These are phyloP conservation scores for Colletotrichum horii DNA, from an alignment of 2,329 filamentous ascomycete genomes.

Conservation along the genomic window DNA sequence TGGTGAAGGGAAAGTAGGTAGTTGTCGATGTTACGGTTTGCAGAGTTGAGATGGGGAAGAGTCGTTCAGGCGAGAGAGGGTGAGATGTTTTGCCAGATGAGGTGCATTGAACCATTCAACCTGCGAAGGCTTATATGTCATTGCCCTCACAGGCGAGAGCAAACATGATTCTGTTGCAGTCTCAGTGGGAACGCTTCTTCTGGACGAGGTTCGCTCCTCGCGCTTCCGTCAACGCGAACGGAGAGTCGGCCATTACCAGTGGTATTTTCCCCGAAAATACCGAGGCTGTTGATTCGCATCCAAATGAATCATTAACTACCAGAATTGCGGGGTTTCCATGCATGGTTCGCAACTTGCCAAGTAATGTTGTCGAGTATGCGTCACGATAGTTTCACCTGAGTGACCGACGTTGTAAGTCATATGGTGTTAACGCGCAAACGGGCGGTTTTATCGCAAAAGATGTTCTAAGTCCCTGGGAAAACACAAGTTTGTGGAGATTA, in stretches of 20 bases:
- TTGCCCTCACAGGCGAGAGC: not conserved
- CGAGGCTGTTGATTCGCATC: not conserved
- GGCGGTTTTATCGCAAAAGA: not conserved
- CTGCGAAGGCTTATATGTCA: not conserved
- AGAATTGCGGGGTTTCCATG: not conserved
- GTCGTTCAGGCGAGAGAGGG: accelerated
- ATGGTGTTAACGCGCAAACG: not conserved
- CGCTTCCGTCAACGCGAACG: not conserved
- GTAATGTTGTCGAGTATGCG: not conserved
- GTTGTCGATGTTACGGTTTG: not conserved
- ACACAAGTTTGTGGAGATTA: not conserved
- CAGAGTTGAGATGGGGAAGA: not conserved
- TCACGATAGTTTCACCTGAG: not conserved
- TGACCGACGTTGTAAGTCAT: not conserved
- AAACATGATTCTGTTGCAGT: not conserved
- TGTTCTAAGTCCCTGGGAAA: not conserved
- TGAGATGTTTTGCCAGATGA: not conserved
- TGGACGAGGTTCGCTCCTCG: not conserved
- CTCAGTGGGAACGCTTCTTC: not conserved
- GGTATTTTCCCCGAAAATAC: not conserved
- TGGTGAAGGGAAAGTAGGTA: not conserved
- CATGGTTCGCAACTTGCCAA: not conserved
- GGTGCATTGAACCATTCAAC: not conserved
- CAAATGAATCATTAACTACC: not conserved
- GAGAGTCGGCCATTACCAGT: not conserved